phyloP scores from a whole-genome alignment of 768 basidiomycete genomes.

The Boletus subparvulus region DNA sequence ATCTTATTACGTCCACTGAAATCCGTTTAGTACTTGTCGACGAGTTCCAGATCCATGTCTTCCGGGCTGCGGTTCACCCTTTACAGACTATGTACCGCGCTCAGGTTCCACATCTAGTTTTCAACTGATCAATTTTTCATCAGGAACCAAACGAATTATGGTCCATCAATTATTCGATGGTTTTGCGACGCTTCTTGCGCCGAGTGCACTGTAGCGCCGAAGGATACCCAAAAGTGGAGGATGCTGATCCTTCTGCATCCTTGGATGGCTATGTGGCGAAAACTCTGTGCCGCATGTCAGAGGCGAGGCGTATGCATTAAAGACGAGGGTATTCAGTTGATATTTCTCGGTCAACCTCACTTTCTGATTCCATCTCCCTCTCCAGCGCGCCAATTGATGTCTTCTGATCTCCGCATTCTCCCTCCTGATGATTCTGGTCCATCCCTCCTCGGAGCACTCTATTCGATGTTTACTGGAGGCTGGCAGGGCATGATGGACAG shows the following conservation, averaged over 20 bases:
- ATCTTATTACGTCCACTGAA: too few species aligned
- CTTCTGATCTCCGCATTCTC: slow-evolving; percentile 16
- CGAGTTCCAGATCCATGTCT: neutral
- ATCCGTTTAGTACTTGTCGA: neutral
- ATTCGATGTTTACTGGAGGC: slow-evolving; percentile 13
- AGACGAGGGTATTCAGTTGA: neutral
- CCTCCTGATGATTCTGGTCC: slow-evolving; percentile 17
- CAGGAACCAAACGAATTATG: neutral
- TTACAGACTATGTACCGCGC: too few species aligned
- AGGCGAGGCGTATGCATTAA: slow-evolving; percentile 16
- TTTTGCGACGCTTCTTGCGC: neutral
- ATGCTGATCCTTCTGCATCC: slow-evolving; percentile 15
- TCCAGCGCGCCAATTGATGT: slow-evolving; percentile 6
- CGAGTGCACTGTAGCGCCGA: neutral
- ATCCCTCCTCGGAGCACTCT: slow-evolving; percentile 7
- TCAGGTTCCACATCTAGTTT: too few species aligned
- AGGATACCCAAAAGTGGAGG: slow-evolving; percentile 9
- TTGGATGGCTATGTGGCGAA: neutral
- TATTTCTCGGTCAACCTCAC: neutral
- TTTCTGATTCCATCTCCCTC: neutral
- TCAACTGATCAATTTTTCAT: neutral
- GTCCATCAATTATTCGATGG: neutral
- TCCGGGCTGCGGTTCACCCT: neutral
- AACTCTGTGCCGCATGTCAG: slow-evolving; percentile 13
- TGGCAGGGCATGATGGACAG: slow-evolving; percentile 10